Conservation (phyloP, 1,284 basidiomycete species). For the Cystobasidium slooffiae region DNA sequence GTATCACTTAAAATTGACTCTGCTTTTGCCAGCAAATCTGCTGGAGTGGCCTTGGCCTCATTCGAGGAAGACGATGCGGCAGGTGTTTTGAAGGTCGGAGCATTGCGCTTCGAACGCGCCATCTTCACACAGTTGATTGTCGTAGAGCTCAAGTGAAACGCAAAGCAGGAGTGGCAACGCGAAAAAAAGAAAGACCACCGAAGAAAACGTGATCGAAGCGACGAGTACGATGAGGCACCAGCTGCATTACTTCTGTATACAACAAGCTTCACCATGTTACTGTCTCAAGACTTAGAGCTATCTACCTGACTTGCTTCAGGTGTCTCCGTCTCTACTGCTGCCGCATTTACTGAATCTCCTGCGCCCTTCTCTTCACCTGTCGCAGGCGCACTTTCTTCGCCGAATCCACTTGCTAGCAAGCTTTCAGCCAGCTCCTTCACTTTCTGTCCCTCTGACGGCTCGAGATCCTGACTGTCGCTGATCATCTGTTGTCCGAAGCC, state of each 20-base stretch:
- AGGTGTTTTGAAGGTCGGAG: neutral
- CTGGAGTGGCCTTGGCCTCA: constrained; percentile 53
- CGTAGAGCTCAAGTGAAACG: neutral
- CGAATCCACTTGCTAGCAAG: constrained; percentile 31
- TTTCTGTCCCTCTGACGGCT: constrained; percentile 23
- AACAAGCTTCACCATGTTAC: neutral
- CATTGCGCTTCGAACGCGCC: constrained; percentile 9
- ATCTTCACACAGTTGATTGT: neutral
- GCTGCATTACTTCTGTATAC: neutral
- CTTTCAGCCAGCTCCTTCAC: constrained; percentile 40
- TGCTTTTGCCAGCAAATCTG: constrained; percentile 71
- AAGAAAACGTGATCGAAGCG: constrained; percentile 22
- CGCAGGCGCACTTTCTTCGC: neutral
- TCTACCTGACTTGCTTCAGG: neutral
- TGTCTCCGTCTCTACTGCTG: neutral
- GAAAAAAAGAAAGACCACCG: neutral
- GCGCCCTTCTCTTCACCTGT: neutral
- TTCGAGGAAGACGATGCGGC: constrained; percentile 5
- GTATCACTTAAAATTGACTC: constrained; percentile 73
- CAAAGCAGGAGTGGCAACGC: neutral
- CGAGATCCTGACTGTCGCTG: neutral
- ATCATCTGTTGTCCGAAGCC: constrained; percentile 64
- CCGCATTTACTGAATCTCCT: neutral
- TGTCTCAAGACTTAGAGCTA: too few relatives aligned
- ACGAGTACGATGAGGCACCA: neutral